Evolutionary conservation across 768 basidiomycete species (phyloP).

Genomic region (Hypsizygus marmoreus): DNA sequence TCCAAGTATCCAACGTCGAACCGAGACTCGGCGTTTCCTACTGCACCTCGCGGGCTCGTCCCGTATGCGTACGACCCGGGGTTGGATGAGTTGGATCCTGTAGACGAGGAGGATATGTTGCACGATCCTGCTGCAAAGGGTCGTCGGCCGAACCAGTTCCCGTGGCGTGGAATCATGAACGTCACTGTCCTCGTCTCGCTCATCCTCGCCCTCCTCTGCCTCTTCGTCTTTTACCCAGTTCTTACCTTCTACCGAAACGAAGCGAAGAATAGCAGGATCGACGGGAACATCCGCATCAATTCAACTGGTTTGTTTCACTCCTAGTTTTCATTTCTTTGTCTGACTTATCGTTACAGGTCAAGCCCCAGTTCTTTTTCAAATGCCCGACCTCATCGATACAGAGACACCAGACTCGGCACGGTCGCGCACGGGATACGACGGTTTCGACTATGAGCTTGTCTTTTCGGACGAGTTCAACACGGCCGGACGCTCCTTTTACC

Average conservation of each 20-base stretch:
- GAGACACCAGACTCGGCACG: constrained; percentile 65
- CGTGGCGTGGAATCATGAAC: constrained; percentile 60
- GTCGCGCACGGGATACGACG: constrained; percentile 73
- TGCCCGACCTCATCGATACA: constrained; percentile 67
- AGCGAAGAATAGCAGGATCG: constrained; percentile 44
- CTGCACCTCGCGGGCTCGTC: constrained; percentile 43
- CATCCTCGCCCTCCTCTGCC: constrained; percentile 57
- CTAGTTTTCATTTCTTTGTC: neutral
- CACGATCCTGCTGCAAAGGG: constrained; percentile 57
- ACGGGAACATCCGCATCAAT: constrained; percentile 69
- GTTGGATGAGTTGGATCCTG: constrained; percentile 51
- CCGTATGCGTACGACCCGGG: constrained; percentile 75
- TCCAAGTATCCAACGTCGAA: constrained; percentile 17
- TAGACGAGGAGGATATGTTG: constrained; percentile 75
- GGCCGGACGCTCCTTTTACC: constrained; percentile 46
- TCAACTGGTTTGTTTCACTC: constrained; percentile 36
- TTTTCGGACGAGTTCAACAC: constrained; percentile 73
- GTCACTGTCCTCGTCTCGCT: constrained; percentile 67
- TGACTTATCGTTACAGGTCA: constrained; percentile 46
- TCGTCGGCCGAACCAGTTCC: constrained; percentile 33
- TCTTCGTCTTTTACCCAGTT: constrained; percentile 87
- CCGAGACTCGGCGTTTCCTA: constrained; percentile 22
- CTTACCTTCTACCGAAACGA: constrained; percentile 45
- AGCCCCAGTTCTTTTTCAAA: constrained; percentile 54
- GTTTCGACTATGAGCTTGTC: constrained; percentile 62